Conservation (phyloP, 495 filamentous ascomycete genomes). For the Penicillium malachiteum region DNA sequence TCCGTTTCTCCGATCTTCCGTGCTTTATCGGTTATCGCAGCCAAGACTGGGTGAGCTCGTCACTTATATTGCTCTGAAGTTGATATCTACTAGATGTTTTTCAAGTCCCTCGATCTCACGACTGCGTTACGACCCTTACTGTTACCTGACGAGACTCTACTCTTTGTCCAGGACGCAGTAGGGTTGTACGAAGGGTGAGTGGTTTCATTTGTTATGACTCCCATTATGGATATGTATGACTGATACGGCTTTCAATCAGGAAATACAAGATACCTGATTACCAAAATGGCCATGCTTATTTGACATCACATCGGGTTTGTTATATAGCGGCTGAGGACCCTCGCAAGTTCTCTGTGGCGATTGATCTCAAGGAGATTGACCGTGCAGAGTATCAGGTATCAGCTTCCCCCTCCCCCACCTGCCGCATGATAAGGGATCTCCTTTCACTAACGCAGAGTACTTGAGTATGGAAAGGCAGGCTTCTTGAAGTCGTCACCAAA, state of each 20-base stretch:
- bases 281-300: conserved; percentile 92
- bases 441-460: neutral
- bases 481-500: conserved; percentile 96
- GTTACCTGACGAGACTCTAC: conserved; percentile 81
- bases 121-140: conserved; percentile 90
- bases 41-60: neutral
- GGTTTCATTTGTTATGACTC: neutral
- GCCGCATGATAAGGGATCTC: neutral
- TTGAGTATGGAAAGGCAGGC: conserved; percentile 59
- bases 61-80: neutral
- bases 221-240: conserved; percentile 11
- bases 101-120: conserved; percentile 91
- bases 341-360: conserved; percentile 76
- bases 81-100: conserved; percentile 72
- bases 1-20: conserved; percentile 12
- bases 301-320: conserved; percentile 92
- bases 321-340: conserved; percentile 92
- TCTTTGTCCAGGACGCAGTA: conserved; percentile 96
- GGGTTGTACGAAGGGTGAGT: conserved; percentile 95
- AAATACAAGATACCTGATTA: conserved; percentile 94
- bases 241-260: conserved; percentile 41
- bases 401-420: conserved; percentile 7
- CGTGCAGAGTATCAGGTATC: conserved; percentile 84
- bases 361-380: conserved; percentile 90
- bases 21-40: conserved; percentile 23